Conservation (phyloP, 495 filamentous ascomycete genomes). For the Penicillium lagena region DNA sequence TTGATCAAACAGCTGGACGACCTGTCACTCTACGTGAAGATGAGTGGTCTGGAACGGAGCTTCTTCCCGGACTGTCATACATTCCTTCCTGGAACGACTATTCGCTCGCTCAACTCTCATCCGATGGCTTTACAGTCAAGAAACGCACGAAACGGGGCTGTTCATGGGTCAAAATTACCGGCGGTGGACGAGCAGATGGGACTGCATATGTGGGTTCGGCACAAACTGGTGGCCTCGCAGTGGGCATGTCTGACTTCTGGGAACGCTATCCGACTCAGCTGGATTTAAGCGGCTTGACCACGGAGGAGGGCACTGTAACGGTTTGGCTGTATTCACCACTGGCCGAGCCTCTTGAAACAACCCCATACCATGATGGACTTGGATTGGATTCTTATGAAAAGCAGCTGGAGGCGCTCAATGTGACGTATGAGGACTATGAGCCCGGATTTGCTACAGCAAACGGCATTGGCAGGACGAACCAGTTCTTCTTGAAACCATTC, state of each 20-base stretch:
- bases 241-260: constrained; percentile 47
- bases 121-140: constrained; percentile 45
- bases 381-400: constrained; percentile 37
- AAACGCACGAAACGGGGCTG: constrained; percentile 42
- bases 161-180: constrained; percentile 44
- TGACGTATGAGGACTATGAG: constrained; percentile 51
- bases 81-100: constrained; percentile 45
- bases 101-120: constrained; percentile 36
- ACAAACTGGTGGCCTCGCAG: constrained; percentile 34
- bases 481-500: constrained; percentile 37
- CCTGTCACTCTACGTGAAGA: background rate
- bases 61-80: constrained; percentile 5
- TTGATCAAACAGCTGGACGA: constrained; percentile 5
- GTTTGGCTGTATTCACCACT: constrained; percentile 45
- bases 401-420: constrained; percentile 43
- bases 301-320: constrained; percentile 32
- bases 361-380: constrained; percentile 44
- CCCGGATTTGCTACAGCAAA: constrained; percentile 38
- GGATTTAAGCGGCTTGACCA: constrained; percentile 32
- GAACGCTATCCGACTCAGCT: constrained; percentile 42
- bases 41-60: constrained; percentile 9
- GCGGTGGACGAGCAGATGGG: constrained; percentile 37
- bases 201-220: constrained; percentile 41
- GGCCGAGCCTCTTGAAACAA: constrained; percentile 38
- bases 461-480: constrained; percentile 41